Percentiles rank a stretch among this genome's conserved stretches.
Evolutionary conservation across 306 rosid genomes (phyloP).

Genomic region (peach (Prunus persica)): Prunus_persica_NCBIv2 NC_034009.1:6095501-6096000

Average conservation of each 20-base stretch:
- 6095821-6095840: constrained; percentile 84
- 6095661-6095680: constrained; percentile 91
- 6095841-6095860: constrained; percentile 89
- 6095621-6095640: constrained; percentile 84
- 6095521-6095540: constrained; percentile 86
- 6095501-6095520: constrained; percentile 88
- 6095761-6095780: constrained; percentile 76
- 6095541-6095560: constrained; percentile 82
- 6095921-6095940: constrained; percentile 82
- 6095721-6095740: constrained; percentile 68
- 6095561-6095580: constrained; percentile 84
- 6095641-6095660: constrained; percentile 89
- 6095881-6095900: constrained; percentile 71
- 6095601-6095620: constrained; percentile 75
- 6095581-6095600: constrained; percentile 73
- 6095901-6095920: constrained; percentile 80
- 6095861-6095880: constrained; percentile 79
- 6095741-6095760: constrained; percentile 86
- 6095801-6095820: constrained; percentile 71
- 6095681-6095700: constrained; percentile 90
- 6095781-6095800: constrained; percentile 86
- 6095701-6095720: constrained; percentile 81
- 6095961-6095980: constrained; percentile 74
- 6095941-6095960: constrained; percentile 96
- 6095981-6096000: constrained; percentile 68